phyloP scores from a whole-genome alignment of 495 filamentous ascomycete species.

The Acidomyces sp. region DNA sequence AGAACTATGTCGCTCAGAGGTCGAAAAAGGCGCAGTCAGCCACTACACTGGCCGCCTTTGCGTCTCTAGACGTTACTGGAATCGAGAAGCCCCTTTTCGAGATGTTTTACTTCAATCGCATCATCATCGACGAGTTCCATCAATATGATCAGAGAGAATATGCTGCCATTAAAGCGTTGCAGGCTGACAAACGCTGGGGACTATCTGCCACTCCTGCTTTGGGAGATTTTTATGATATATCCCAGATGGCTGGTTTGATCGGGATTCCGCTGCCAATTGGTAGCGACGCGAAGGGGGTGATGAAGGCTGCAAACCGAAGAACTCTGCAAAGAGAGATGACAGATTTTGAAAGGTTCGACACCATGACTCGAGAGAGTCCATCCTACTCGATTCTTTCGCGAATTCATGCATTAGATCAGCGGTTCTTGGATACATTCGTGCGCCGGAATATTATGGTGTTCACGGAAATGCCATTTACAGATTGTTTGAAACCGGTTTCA shows the following conservation, averaged over 20 bases:
- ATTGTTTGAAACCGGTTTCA: slow-evolving; percentile 16
- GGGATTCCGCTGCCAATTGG: slow-evolving; percentile 34
- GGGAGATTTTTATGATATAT: slow-evolving; percentile 45
- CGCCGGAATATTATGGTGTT: slow-evolving; percentile 22
- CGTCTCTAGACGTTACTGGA: slow-evolving; percentile 1
- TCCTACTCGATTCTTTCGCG: slow-evolving; percentile 20
- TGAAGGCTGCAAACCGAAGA: slow-evolving; percentile 23
- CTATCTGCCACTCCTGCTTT: slow-evolving; percentile 54
- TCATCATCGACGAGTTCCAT: slow-evolving; percentile 59
- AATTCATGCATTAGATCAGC: slow-evolving; percentile 17
- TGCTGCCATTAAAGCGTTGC: slow-evolving; percentile 25
- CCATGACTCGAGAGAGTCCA: slow-evolving; percentile 12
- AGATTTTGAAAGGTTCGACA: slow-evolving; percentile 23
- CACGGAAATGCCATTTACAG: slow-evolving; percentile 13
- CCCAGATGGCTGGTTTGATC: slow-evolving; percentile 42
- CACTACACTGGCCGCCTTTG: neutral
- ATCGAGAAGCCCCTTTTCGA: slow-evolving; percentile 37
- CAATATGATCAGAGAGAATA: slow-evolving; percentile 35
- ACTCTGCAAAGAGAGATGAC: slow-evolving; percentile 21
- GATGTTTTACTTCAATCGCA: slow-evolving; percentile 46
- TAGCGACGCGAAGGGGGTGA: slow-evolving; percentile 22
- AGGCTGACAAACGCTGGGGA: slow-evolving; percentile 48
- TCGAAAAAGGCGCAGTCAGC: slow-evolving; percentile 1
- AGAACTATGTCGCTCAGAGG: slow-evolving; percentile 15
- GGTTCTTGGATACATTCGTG: slow-evolving; percentile 26